These are phyloP conservation scores for Millerozyma miso DNA, from an alignment of 805 yeast species.

Conservation along the genomic window DNA sequence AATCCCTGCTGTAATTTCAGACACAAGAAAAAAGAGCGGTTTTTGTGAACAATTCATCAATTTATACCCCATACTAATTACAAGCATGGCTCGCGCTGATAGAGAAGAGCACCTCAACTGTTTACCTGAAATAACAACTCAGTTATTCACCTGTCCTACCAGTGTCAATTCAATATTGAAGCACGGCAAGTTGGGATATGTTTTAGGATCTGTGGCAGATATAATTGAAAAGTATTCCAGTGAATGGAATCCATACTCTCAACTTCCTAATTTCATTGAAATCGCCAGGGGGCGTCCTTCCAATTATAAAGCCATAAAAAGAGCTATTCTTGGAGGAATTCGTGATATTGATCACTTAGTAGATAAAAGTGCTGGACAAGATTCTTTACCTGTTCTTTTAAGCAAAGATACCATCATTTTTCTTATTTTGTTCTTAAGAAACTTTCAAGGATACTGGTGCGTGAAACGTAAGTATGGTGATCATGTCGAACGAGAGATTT, in stretches of 20 bases:
- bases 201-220: constrained; percentile 45
- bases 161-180: constrained; percentile 38
- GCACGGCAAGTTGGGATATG: constrained; percentile 34
- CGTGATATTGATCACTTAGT: constrained; percentile 26
- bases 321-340: constrained; percentile 28
- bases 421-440: constrained; percentile 43
- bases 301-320: constrained; percentile 20
- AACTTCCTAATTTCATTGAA: constrained; percentile 27
- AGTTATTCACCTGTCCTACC: constrained; percentile 42
- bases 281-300: constrained; percentile 12
- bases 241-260: constrained; percentile 30
- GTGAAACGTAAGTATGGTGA: constrained; percentile 60
- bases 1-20: constrained; percentile 54
- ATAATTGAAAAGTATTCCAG: constrained; percentile 41
- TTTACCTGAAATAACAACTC: constrained; percentile 30
- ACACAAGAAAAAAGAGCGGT: constrained; percentile 40
- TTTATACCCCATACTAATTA: constrained; percentile 49
- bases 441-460: constrained; percentile 56
- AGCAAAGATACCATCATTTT: constrained; percentile 35
- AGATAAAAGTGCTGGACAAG: constrained; percentile 16
- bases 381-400: constrained; percentile 20
- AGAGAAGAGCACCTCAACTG: constrained; percentile 45
- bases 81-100: constrained; percentile 45
- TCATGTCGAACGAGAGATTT: constrained; percentile 59
- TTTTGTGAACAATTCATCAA: constrained; percentile 53